Evolutionary conservation across 176 grass and related monocot genomes (phyloP).

Genomic region (Bromus sterilis): DNA sequence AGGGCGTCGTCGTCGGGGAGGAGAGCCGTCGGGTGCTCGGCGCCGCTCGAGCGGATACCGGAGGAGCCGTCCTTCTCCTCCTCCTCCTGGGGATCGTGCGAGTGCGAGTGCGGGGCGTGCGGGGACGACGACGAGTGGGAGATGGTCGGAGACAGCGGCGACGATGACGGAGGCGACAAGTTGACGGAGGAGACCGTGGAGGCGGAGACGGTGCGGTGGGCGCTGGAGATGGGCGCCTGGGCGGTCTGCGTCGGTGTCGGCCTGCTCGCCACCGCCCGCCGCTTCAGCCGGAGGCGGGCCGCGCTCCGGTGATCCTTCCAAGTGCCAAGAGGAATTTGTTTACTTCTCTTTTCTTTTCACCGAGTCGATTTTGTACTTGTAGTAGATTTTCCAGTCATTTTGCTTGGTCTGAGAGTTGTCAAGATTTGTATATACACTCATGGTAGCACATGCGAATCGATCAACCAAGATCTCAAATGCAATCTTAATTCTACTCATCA

Average conservation of each 20-base stretch:
- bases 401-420: neutral
- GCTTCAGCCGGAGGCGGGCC: neutral
- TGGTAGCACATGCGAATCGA: neutral
- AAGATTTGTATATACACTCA: neutral
- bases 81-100: no score
- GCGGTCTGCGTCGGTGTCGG: slow-evolving; percentile 50
- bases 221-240: slow-evolving; percentile 56
- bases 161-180: neutral
- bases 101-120: slow-evolving; percentile 16
- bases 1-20: neutral
- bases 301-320: slow-evolving; percentile 5
- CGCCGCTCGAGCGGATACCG: slow-evolving; percentile 41
- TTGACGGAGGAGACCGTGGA: neutral
- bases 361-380: neutral
- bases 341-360: neutral
- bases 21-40: neutral
- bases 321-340: neutral
- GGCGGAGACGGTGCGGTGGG: slow-evolving; percentile 42
- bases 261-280: slow-evolving; percentile 31
- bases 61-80: no score
- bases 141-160: slow-evolving; percentile 1
- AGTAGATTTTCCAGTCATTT: neutral
- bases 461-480: neutral
- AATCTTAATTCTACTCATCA: neutral
- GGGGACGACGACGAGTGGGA: slow-evolving; percentile 39